Conservation (phyloP, 345 rosid genomes). For the Syzygium jambos region DNA sequence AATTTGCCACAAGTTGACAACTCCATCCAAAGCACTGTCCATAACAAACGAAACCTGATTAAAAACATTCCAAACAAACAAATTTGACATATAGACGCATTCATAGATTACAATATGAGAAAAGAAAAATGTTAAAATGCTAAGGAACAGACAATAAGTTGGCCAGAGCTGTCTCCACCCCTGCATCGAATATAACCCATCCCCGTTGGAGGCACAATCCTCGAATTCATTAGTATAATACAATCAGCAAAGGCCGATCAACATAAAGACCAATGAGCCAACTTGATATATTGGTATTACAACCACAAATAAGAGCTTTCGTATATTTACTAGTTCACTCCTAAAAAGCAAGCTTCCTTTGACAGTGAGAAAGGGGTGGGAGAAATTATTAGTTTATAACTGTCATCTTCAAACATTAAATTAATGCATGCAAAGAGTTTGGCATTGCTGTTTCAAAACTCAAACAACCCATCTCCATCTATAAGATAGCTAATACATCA, state of each 20-base stretch:
- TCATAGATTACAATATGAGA: neutral
- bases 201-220: neutral
- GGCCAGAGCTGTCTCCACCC: neutral
- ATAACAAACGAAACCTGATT: neutral
- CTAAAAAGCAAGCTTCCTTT: neutral
- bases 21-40: slow-evolving; percentile 36
- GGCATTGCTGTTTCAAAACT: neutral
- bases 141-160: neutral
- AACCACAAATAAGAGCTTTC: too few relatives aligned
- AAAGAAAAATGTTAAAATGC: neutral
- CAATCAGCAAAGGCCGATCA: neutral
- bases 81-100: neutral
- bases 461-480: neutral
- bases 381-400: neutral
- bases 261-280: too few relatives aligned
- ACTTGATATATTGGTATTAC: too few relatives aligned
- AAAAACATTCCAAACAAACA: neutral
- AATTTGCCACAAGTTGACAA: slow-evolving; percentile 34
- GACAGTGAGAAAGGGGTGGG: neutral
- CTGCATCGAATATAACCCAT: neutral
- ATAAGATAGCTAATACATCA: neutral
- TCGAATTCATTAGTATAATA: neutral
- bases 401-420: neutral
- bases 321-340: neutral
- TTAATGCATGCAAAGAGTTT: neutral